These are phyloP conservation scores for Fusarium sp. DNA, from an alignment of 2,329 filamentous ascomycete genomes.

Conservation along the genomic window DNA sequence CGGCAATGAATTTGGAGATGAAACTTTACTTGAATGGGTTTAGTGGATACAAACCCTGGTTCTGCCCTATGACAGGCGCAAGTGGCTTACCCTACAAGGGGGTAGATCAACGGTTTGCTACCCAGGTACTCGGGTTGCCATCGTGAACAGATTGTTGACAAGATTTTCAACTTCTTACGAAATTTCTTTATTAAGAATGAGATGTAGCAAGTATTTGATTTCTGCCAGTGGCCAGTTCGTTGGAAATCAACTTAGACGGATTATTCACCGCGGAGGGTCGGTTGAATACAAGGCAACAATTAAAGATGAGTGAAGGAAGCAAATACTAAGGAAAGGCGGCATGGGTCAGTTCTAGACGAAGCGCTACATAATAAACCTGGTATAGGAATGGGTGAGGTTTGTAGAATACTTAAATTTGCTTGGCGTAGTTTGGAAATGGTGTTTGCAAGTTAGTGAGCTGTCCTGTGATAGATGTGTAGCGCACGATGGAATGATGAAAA, in stretches of 20 bases:
- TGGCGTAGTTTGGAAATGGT: background rate
- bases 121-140: background rate
- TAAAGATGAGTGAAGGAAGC: too few species aligned
- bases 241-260: background rate
- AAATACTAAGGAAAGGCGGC: too few species aligned
- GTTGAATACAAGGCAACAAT: too few species aligned
- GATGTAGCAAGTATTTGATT: rapidly evolving
- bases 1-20: slow-evolving; percentile 28
- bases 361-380: too few species aligned
- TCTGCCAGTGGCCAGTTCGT: background rate
- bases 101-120: background rate
- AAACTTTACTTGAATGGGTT: background rate
- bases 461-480: background rate
- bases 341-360: too few species aligned
- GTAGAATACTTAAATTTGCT: background rate
- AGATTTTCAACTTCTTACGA: rapidly evolving
- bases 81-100: background rate
- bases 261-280: background rate
- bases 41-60: slow-evolving; percentile 12
- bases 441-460: background rate
- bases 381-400: too few species aligned
- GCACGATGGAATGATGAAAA: background rate
- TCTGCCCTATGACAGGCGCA: slow-evolving; percentile 10
- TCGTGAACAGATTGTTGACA: background rate
- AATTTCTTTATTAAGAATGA: background rate